Evolutionary conservation across 2,329 filamentous ascomycete species (phyloP).

Genomic region (Neopestalotiopsis rosae): DNA sequence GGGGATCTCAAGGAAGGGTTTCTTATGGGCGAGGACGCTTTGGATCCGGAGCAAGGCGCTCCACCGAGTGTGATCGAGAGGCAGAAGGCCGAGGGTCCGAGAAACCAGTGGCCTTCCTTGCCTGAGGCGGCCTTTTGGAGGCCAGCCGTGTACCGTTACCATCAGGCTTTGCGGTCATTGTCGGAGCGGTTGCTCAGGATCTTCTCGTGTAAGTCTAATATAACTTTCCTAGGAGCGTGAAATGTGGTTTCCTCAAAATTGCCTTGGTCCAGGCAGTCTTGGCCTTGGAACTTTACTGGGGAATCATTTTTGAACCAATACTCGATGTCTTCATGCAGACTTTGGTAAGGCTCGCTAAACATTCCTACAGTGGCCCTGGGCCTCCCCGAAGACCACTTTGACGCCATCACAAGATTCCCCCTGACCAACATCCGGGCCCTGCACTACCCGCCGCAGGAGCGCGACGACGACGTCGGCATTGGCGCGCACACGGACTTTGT

Average conservation of each 20-base stretch:
- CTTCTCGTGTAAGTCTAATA: neutral
- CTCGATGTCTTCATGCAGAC: neutral
- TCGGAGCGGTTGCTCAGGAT: constrained; percentile 14
- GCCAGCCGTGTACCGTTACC: constrained; percentile 15
- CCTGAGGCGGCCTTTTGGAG: constrained; percentile 18
- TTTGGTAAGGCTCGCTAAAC: neutral
- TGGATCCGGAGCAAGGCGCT: constrained; percentile 17
- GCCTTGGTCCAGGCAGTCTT: neutral
- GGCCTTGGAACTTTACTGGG: neutral
- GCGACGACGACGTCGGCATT: constrained; percentile 18
- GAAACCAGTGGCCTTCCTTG: constrained; percentile 18
- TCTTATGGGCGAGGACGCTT: constrained; percentile 20
- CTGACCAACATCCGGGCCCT: constrained; percentile 18
- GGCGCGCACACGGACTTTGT: constrained; percentile 20
- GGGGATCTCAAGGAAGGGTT: constrained; percentile 21
- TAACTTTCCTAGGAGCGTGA: neutral
- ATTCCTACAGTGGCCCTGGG: constrained; percentile 7
- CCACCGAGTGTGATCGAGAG: constrained; percentile 1
- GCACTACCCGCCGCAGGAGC: constrained; percentile 19
- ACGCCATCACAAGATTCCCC: constrained; percentile 14
- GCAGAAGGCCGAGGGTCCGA: constrained; percentile 10
- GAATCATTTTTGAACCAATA: neutral
- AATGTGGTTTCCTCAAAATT: neutral
- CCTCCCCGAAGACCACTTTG: constrained; percentile 16
- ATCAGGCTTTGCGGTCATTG: constrained; percentile 4